Conservation (phyloP, 352 stramenopile genomes). For the Globisporangium barbulae region DNA sequence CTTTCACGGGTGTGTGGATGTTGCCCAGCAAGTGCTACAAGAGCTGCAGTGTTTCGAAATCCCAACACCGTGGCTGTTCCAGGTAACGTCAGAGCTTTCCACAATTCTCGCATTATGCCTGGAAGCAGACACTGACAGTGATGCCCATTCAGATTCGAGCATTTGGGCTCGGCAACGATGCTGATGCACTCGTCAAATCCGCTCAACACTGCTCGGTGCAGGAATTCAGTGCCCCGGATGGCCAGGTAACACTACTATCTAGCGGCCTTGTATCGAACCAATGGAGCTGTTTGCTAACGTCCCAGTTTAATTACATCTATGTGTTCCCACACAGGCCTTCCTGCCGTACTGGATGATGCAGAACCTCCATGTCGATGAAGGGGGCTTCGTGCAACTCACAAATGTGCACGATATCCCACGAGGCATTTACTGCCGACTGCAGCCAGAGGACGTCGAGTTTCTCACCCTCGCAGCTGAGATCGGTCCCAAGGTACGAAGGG, state of each 20-base stretch:
- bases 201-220: slow-evolving; percentile 57
- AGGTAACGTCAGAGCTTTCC: slow-evolving; percentile 19
- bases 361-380: slow-evolving; percentile 41
- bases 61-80: slow-evolving; percentile 47
- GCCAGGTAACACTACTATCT: slow-evolving; percentile 34
- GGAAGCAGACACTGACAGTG: neutral
- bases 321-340: slow-evolving; percentile 22
- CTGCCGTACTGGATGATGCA: slow-evolving; percentile 76
- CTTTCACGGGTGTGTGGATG: neutral
- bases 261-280: slow-evolving; percentile 26
- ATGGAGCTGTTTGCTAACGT: too few relatives aligned
- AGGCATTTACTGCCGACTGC: slow-evolving; percentile 52
- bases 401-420: slow-evolving; percentile 23
- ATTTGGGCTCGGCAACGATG: slow-evolving; percentile 7
- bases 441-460: slow-evolving; percentile 44
- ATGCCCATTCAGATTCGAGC: slow-evolving; percentile 20
- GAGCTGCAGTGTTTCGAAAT: slow-evolving; percentile 59
- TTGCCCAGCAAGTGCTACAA: slow-evolving; percentile 38
- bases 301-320: neutral
- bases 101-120: neutral
- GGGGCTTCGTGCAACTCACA: slow-evolving; percentile 30
- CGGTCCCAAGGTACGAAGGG: slow-evolving; percentile 41
- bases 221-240: slow-evolving; percentile 56
- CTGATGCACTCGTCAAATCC: too few relatives aligned
- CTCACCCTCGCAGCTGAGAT: slow-evolving; percentile 50